These are phyloP conservation scores for Piloderma croceum DNA, from an alignment of 768 basidiomycete species.

Conservation along the genomic window DNA sequence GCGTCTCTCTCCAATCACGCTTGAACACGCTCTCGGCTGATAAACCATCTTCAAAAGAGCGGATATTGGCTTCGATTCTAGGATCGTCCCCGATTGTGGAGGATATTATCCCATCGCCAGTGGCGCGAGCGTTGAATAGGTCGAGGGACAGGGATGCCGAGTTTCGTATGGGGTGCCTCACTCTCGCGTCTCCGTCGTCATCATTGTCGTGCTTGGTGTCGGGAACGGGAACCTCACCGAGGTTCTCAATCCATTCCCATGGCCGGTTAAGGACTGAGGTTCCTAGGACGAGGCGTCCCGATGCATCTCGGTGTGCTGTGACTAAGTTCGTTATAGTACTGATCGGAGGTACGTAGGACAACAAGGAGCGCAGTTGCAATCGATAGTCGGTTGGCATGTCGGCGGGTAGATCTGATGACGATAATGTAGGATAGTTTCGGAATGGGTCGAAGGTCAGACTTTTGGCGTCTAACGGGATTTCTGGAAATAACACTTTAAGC, in stretches of 20 bases:
- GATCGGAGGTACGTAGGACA: constrained; percentile 49
- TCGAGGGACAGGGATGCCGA: constrained; percentile 69
- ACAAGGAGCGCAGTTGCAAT: constrained; percentile 50
- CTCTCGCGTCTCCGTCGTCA: constrained; percentile 32
- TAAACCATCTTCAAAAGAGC: constrained; percentile 63
- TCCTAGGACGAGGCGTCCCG: constrained; percentile 45
- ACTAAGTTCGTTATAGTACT: constrained; percentile 52
- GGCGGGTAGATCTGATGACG: constrained; percentile 46
- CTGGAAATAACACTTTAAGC: constrained; percentile 29
- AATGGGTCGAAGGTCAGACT: constrained; percentile 54
- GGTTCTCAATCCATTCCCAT: constrained; percentile 83
- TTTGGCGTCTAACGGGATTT: constrained; percentile 58
- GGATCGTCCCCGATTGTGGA: constrained; percentile 25
- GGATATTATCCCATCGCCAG: constrained; percentile 50
- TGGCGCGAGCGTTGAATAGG: constrained; percentile 57
- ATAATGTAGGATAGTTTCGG: constrained; percentile 52
- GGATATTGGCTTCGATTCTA: constrained; percentile 38
- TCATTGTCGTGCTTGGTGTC: constrained; percentile 41
- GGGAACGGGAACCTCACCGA: constrained; percentile 49
- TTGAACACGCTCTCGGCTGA: constrained; percentile 59
- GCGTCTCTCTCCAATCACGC: constrained; percentile 74
- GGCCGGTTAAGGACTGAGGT: constrained; percentile 63
- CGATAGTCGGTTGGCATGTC: constrained; percentile 54
- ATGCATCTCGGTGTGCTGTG: constrained; percentile 49
- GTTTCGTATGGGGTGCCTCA: constrained; percentile 48